Evolutionary conservation across 352 stramenopile species (phyloP).

Genomic region (Pilasporangium apinafurcum): DNA sequence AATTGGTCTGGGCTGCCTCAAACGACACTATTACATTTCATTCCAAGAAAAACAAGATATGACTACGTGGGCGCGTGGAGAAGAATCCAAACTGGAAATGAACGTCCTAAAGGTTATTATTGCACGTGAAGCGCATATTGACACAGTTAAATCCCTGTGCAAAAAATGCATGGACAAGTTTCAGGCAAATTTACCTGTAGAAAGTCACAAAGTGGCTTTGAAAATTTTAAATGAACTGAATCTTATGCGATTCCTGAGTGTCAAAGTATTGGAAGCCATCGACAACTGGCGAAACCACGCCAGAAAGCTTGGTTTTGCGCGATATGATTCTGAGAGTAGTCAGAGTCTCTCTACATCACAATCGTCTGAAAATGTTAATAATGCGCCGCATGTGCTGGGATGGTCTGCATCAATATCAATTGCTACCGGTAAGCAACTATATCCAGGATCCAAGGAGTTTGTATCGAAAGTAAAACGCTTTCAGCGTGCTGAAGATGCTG

Average conservation of each 20-base stretch:
- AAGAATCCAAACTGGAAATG: slow-evolving; percentile 66
- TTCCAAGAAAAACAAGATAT: slow-evolving; percentile 49
- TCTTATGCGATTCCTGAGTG: slow-evolving; percentile 47
- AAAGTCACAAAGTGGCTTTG: slow-evolving; percentile 25
- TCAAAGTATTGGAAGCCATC: slow-evolving; percentile 66
- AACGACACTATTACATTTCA: slow-evolving; percentile 75
- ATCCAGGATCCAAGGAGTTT: slow-evolving; percentile 66
- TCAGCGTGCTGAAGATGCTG: slow-evolving; percentile 46
- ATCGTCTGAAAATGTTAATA: neutral
- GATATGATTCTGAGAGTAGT: slow-evolving; percentile 15
- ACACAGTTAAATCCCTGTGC: slow-evolving; percentile 22
- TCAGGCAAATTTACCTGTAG: slow-evolving; percentile 45
- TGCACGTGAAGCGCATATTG: slow-evolving; percentile 48
- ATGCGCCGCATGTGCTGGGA: slow-evolving; percentile 23
- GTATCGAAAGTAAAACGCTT: slow-evolving; percentile 69
- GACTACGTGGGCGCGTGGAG: slow-evolving; percentile 48
- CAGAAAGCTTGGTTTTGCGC: slow-evolving; percentile 39
- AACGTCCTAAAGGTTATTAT: slow-evolving; percentile 48
- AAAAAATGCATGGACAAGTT: slow-evolving; percentile 59
- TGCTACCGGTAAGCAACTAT: slow-evolving; percentile 52
- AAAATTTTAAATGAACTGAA: slow-evolving; percentile 49
- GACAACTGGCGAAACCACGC: slow-evolving; percentile 51
- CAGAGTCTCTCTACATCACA: neutral
- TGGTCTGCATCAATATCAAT: slow-evolving; percentile 73
- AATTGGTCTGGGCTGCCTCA: slow-evolving; percentile 45